A percentile compares a stretch with the other conserved stretches of the same genome.
phyloP scores from a whole-genome alignment of 148 eudicot genomes.

The Rhododendron henanense region DNA sequence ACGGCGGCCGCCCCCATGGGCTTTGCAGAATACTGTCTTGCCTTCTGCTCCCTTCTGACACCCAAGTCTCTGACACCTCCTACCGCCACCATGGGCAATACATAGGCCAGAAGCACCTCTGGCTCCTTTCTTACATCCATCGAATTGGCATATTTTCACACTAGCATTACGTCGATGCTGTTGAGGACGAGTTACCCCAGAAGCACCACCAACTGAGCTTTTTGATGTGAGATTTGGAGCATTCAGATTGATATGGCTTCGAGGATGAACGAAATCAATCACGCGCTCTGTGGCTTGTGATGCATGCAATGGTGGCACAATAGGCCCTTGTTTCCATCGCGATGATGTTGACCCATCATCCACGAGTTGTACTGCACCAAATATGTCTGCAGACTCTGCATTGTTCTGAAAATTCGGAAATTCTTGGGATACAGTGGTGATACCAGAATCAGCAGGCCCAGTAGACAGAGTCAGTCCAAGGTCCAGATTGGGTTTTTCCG shows the following conservation, averaged over 20 bases:
- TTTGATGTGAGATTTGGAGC: slow-evolving; percentile 14
- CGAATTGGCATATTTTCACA: slow-evolving; percentile 50
- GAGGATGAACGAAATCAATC: slow-evolving; percentile 1
- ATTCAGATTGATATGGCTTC: background rate
- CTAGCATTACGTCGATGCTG: slow-evolving; percentile 32
- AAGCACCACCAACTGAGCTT: slow-evolving; percentile 17
- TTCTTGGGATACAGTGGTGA: slow-evolving; percentile 40
- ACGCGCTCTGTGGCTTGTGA: slow-evolving; percentile 10
- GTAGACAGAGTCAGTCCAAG: slow-evolving; percentile 65
- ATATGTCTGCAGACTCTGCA: slow-evolving; percentile 8
- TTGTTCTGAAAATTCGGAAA: slow-evolving; percentile 26
- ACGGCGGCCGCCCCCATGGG: slow-evolving; percentile 75
- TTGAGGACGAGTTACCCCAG: slow-evolving; percentile 5
- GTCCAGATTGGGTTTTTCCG: slow-evolving; percentile 31
- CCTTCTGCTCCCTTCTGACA: slow-evolving; percentile 87
- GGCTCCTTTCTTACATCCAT: slow-evolving; percentile 62
- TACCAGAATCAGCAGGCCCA: slow-evolving; percentile 48
- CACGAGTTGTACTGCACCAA: slow-evolving; percentile 30
- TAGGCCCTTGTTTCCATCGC: slow-evolving; percentile 46
- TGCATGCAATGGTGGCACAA: slow-evolving; percentile 28
- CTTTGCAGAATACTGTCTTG: slow-evolving; percentile 64
- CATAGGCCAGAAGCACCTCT: slow-evolving; percentile 77
- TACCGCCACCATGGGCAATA: slow-evolving; percentile 76
- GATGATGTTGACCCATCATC: slow-evolving; percentile 82
- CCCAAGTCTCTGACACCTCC: slow-evolving; percentile 55